Conservation (phyloP, 352 stramenopile species). For the Phytophthora litchii region DNA sequence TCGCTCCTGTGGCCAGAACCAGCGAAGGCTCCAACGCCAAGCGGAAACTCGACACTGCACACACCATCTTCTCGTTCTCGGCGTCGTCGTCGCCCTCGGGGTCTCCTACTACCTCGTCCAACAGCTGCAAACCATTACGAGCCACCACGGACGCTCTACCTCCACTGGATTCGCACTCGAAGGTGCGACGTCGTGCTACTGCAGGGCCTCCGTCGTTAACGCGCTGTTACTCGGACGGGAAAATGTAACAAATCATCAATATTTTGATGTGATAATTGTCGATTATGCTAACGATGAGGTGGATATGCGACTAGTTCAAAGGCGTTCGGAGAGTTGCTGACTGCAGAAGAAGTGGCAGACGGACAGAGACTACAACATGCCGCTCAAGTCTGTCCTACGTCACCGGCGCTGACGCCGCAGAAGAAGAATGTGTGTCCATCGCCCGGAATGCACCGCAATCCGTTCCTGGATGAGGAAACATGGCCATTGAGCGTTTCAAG, state of each 20-base stretch:
- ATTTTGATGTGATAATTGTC: too few relatives aligned
- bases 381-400: conserved; percentile 36
- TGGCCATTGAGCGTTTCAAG: conserved; percentile 24
- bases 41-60: conserved; percentile 61
- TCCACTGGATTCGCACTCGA: conserved; percentile 51
- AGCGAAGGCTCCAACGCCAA: conserved; percentile 59
- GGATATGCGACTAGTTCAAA: conserved; percentile 30
- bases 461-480: conserved; percentile 28
- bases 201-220: conserved; percentile 44
- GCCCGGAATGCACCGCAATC: conserved; percentile 31
- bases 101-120: conserved; percentile 20
- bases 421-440: conserved; percentile 35
- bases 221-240: conserved; percentile 71
- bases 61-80: conserved; percentile 26
- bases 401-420: conserved; percentile 23
- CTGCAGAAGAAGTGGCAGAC: conserved; percentile 30
- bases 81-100: conserved; percentile 21
- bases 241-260: conserved; percentile 54
- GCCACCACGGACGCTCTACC: conserved; percentile 30
- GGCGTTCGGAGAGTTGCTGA: conserved; percentile 42
- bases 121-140: conserved; percentile 34
- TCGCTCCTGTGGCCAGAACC: conserved; percentile 20
- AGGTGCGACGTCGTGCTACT: conserved; percentile 55
- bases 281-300: conserved; percentile 21
- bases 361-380: conserved; percentile 6